Conservation (phyloP, 2,329 filamentous ascomycete genomes). For the Talaromyces rugulosus region DNA sequence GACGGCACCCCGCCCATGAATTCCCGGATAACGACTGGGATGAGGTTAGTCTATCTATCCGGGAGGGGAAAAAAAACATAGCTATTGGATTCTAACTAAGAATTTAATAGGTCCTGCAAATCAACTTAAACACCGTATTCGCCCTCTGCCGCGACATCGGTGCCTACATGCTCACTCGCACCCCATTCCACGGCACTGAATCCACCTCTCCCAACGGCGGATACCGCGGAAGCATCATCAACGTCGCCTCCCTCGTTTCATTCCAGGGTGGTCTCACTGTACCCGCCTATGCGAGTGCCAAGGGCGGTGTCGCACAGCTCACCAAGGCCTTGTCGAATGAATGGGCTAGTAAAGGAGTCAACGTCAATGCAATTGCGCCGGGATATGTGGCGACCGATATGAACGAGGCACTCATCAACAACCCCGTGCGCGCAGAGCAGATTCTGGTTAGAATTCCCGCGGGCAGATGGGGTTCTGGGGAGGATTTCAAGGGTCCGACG, state of each 20-base stretch:
- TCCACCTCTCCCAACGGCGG: constrained; percentile 17
- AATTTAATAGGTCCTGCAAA: constrained; percentile 63
- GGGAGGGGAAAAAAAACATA: no score
- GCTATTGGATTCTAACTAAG: no score
- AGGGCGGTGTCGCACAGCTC: constrained; percentile 75
- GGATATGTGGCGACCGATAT: constrained; percentile 93
- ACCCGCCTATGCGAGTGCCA: constrained; percentile 75
- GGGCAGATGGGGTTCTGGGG: constrained; percentile 74
- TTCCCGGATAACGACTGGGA: constrained; percentile 78
- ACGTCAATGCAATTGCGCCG: constrained; percentile 83
- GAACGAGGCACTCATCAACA: constrained; percentile 76
- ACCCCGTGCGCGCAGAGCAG: constrained; percentile 63
- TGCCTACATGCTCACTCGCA: constrained; percentile 24
- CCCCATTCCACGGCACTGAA: constrained; percentile 8
- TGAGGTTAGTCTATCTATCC: constrained; percentile 43
- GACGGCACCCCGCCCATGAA: constrained; percentile 66
- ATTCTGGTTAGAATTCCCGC: constrained; percentile 80
- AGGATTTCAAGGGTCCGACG: constrained; percentile 81
- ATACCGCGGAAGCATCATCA: constrained; percentile 56
- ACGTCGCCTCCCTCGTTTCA: constrained; percentile 69
- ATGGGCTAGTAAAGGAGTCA: constrained; percentile 73
- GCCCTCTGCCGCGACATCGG: constrained; percentile 14
- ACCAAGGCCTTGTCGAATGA: constrained; percentile 80
- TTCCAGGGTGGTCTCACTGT: constrained; percentile 81
- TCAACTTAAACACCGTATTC: constrained; percentile 63